Percentiles rank a stretch among this genome's conserved stretches.
Conservation (phyloP, 2,329 filamentous ascomycete species). For the Shiraia bambusicola region DNA sequence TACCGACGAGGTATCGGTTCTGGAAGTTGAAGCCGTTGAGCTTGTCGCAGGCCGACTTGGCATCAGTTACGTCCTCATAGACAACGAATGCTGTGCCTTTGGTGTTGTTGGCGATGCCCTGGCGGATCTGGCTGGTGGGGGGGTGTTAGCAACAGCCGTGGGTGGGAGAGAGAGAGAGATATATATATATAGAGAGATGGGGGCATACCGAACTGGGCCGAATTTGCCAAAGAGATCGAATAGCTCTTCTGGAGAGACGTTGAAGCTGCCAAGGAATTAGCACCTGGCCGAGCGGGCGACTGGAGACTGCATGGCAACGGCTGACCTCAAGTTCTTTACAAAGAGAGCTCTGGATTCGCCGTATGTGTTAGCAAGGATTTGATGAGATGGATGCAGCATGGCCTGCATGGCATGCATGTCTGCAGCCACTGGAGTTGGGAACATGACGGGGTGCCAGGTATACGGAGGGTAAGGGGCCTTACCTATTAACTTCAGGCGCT, state of each 20-base stretch:
- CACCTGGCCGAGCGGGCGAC: neutral
- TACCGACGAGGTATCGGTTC: slow-evolving; percentile 97
- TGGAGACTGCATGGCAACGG: neutral
- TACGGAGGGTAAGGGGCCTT: no score
- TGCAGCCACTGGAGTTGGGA: no score
- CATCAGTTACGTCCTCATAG: slow-evolving; percentile 99
- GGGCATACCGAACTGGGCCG: slow-evolving; percentile 82
- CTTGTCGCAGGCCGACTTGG: slow-evolving; percentile 98
- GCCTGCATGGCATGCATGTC: slow-evolving; percentile 3
- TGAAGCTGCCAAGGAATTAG: slow-evolving; percentile 68
- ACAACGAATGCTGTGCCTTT: slow-evolving; percentile 99
- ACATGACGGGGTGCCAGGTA: no score
- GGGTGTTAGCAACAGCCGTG: slow-evolving; percentile 20
- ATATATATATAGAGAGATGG: no score
- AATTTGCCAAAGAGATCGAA: slow-evolving; percentile 99
- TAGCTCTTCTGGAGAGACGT: slow-evolving; percentile 95
- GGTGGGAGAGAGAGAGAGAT: slow-evolving; percentile 11
- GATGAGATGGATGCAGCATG: slow-evolving; percentile 26
- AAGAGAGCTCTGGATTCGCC: slow-evolving; percentile 79
- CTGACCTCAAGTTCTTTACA: slow-evolving; percentile 97
- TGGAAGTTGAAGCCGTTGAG: slow-evolving; percentile 99
- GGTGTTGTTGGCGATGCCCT: slow-evolving; percentile 94
- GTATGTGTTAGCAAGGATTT: slow-evolving; percentile 35
- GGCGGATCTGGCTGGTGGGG: slow-evolving; percentile 81
- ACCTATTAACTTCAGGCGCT: slow-evolving; percentile 99